Conservation (phyloP, 225 moss, liverwort and hornwort species). For the Rhytidiadelphus loreus region DNA sequence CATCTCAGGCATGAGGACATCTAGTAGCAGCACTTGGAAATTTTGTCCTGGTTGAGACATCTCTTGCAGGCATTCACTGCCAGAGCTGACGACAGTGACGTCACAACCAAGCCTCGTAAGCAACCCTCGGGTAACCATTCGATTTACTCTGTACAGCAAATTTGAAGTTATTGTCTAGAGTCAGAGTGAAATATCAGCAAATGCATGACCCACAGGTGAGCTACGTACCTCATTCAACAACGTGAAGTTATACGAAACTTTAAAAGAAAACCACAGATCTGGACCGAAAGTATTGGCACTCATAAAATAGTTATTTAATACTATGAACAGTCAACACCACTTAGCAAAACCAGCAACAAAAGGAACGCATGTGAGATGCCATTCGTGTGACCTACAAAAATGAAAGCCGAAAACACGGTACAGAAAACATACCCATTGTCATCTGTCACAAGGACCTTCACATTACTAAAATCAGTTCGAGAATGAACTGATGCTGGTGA, state of each 20-base stretch:
- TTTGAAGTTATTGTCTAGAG: neutral
- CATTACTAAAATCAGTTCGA: constrained; percentile 50
- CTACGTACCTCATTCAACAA: neutral
- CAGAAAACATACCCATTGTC: constrained; percentile 50
- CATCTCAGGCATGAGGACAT: constrained; percentile 70
- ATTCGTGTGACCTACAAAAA: neutral
- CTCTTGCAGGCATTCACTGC: constrained; percentile 44
- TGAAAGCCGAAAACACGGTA: neutral
- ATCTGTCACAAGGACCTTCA: constrained; percentile 64
- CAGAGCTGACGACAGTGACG: constrained; percentile 64
- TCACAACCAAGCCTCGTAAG: constrained; percentile 64
- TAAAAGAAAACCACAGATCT: neutral
- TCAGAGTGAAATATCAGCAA: neutral
- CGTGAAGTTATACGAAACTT: neutral
- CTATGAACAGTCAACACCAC: neutral
- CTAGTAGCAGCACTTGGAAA: constrained; percentile 48
- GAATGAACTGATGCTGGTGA: constrained; percentile 25
- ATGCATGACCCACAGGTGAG: neutral
- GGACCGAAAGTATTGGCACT: neutral
- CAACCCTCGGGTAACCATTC: constrained; percentile 63
- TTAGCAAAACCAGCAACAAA: neutral
- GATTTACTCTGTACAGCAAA: constrained; percentile 40
- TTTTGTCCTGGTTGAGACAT: constrained; percentile 56
- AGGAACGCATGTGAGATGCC: neutral
- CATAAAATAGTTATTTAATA: neutral